phyloP scores from a whole-genome alignment of 164 flowering plant genomes.

The Saururus chinensis region DNA sequence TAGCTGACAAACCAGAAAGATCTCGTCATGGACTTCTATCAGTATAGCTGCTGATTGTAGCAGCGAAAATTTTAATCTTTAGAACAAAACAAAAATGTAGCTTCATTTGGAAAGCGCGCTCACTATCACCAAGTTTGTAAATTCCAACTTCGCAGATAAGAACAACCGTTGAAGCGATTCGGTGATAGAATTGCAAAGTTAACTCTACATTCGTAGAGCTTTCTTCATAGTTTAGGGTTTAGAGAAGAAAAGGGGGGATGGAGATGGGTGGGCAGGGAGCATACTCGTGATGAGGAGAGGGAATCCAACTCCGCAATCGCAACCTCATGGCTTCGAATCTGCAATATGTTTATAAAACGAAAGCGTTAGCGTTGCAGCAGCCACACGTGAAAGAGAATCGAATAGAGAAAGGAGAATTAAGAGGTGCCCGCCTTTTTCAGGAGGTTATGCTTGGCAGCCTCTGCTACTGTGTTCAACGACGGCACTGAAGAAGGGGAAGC shows the following conservation, averaged over 20 bases:
- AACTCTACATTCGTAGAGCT: too few species aligned
- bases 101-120: too few species aligned
- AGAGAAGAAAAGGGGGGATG: not conserved
- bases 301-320: conserved; percentile 2
- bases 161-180: too few species aligned
- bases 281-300: conserved; percentile 3
- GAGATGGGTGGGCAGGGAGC: not conserved
- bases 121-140: too few species aligned
- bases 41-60: too few species aligned
- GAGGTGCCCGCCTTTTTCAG: conserved; percentile 1
- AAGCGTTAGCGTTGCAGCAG: not conserved
- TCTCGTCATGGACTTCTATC: too few species aligned
- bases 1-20: too few species aligned
- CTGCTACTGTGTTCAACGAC: not conserved
- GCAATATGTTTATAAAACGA: not conserved
- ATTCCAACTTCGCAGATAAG: too few species aligned
- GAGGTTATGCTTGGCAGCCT: not conserved
- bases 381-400: not conserved
- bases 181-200: too few species aligned
- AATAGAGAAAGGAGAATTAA: not conserved
- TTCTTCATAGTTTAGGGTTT: not conserved
- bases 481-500: conserved; percentile 1
- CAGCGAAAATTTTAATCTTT: too few species aligned
- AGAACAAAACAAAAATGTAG: too few species aligned
- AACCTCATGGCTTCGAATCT: conserved; percentile 4